These are phyloP conservation scores for Apiospora rasikravindrae DNA, from an alignment of 2,329 filamentous ascomycete species.

Conservation along the genomic window DNA sequence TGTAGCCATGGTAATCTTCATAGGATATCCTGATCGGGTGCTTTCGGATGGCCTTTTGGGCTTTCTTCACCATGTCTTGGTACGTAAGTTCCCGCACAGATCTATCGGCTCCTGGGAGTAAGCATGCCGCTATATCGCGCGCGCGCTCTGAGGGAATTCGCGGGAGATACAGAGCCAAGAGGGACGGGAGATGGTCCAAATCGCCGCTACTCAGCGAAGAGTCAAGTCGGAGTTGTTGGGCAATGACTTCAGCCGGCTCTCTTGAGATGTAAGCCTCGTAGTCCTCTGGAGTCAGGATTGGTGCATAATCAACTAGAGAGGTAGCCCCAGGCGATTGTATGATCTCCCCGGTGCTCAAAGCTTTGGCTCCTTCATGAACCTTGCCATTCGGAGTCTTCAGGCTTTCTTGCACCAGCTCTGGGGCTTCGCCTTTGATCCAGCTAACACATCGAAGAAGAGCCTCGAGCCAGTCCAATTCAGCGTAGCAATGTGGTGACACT, in stretches of 20 bases:
- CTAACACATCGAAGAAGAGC: slow-evolving; percentile 12
- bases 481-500: neutral
- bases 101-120: neutral
- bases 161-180: slow-evolving; percentile 6
- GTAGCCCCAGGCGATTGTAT: neutral
- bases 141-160: neutral
- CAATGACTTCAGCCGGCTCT: neutral
- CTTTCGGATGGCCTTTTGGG: neutral
- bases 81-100: neutral
- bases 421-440: slow-evolving; percentile 13
- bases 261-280: neutral
- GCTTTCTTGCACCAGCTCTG: neutral
- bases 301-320: neutral
- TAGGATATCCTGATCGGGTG: neutral
- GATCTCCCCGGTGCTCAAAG: neutral
- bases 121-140: neutral
- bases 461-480: slow-evolving; percentile 20
- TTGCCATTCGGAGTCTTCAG: neutral
- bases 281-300: neutral
- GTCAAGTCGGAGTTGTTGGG: slow-evolving; percentile 7
- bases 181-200: neutral
- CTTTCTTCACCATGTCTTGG: slow-evolving; percentile 7
- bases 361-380: neutral
- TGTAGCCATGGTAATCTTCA: neutral
- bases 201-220: neutral